phyloP scores from a whole-genome alignment of 2,329 filamentous ascomycete genomes.

The Neofusicoccum parvum region DNA sequence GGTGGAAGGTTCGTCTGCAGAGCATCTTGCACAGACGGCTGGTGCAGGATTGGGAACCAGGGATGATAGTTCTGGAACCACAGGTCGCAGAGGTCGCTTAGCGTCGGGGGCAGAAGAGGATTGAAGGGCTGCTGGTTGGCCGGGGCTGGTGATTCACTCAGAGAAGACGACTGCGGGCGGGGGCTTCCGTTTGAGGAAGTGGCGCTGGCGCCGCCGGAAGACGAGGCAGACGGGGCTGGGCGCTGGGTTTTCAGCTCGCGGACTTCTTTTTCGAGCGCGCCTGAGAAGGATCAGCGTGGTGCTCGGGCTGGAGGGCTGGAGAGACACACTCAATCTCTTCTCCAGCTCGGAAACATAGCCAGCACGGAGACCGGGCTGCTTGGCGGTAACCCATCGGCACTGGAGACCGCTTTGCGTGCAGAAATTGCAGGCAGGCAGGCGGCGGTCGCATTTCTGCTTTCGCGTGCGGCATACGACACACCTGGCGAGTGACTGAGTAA shows the following conservation, averaged over 20 bases:
- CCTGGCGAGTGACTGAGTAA: conserved; percentile 19
- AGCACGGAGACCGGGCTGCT: conserved; percentile 45
- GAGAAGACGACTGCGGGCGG: neutral
- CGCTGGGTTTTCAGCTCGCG: conserved; percentile 25
- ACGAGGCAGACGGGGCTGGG: conserved; percentile 16
- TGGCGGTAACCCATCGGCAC: conserved; percentile 29
- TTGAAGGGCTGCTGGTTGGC: conserved; percentile 24
- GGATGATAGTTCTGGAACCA: conserved; percentile 43
- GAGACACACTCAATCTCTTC: conserved; percentile 34
- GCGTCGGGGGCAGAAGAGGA: conserved; percentile 22
- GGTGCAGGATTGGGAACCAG: conserved; percentile 41
- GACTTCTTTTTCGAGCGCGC: conserved; percentile 28
- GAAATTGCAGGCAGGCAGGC: conserved; percentile 29
- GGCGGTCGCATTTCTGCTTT: conserved; percentile 31
- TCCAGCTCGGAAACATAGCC: conserved; percentile 45
- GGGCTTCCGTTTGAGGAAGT: conserved; percentile 14
- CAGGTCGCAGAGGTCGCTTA: conserved; percentile 31
- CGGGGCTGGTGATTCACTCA: neutral
- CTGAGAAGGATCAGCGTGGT: conserved; percentile 24
- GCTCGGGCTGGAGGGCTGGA: neutral
- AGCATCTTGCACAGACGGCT: conserved; percentile 27
- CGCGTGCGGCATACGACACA: conserved; percentile 32
- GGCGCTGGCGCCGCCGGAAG: neutral
- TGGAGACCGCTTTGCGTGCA: conserved; percentile 27
- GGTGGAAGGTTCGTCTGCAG: conserved; percentile 23